These are phyloP conservation scores for Panicum hallii DNA, from an alignment of 202 grass and related monocot genomes.

Conservation along the genomic window DNA sequence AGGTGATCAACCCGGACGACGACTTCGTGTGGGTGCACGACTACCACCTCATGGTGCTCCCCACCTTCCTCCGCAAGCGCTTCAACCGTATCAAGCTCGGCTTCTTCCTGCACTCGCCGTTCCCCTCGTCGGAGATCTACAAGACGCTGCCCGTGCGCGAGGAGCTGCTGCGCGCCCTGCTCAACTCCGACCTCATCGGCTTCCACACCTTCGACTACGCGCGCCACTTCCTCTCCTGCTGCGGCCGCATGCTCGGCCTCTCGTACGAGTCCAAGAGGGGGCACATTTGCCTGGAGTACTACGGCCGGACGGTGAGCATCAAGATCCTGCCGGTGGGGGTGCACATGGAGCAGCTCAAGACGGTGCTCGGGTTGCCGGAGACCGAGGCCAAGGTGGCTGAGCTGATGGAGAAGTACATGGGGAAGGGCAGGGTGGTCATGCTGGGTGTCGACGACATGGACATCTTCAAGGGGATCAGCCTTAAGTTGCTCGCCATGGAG, in stretches of 20 bases:
- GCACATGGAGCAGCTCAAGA: constrained; percentile 76
- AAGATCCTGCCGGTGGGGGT: constrained; percentile 89
- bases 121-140: constrained; percentile 93
- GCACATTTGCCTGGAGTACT: constrained; percentile 86
- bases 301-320: constrained; percentile 88
- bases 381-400: constrained; percentile 74
- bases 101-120: constrained; percentile 90
- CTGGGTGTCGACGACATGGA: constrained; percentile 98
- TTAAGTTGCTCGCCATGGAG: constrained; percentile 91
- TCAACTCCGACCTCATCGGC: constrained; percentile 93
- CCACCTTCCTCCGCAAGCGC: constrained; percentile 87
- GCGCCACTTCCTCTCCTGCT: constrained; percentile 93
- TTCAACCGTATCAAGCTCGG: constrained; percentile 93
- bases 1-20: constrained; percentile 94
- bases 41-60: constrained; percentile 96
- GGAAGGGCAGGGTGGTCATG: constrained; percentile 73
- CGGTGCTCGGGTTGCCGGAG: constrained; percentile 54
- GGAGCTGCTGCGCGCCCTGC: constrained; percentile 79
- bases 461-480: constrained; percentile 95
- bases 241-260: constrained; percentile 81
- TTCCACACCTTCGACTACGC: constrained; percentile 99
- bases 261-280: constrained; percentile 88
- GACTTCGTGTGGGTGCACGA: constrained; percentile 98
- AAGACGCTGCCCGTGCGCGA: constrained; percentile 88
- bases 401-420: constrained; percentile 62